Percentiles rank a stretch among this genome's conserved stretches.
phyloP scores from a whole-genome alignment of 495 filamentous ascomycete genomes.

The Podospora tetraspora region DNA sequence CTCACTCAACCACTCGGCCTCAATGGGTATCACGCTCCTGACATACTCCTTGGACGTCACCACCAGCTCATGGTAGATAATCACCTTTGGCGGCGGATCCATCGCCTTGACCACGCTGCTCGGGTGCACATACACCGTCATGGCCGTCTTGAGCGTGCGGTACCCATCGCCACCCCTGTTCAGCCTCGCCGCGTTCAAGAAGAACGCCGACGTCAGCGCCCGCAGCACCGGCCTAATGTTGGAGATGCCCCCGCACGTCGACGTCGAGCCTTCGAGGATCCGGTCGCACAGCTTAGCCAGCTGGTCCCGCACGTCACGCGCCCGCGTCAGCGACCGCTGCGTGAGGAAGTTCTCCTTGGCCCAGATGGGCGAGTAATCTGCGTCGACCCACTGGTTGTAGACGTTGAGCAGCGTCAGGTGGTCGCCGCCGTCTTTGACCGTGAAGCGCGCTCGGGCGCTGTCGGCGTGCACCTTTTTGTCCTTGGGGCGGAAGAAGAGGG shows the following conservation, averaged over 20 bases:
- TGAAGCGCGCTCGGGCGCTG: constrained; percentile 86
- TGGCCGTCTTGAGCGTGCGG: constrained; percentile 88
- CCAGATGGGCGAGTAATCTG: constrained; percentile 86
- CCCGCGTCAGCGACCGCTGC: constrained; percentile 77
- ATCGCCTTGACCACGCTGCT: constrained; percentile 73
- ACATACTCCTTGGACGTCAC: constrained; percentile 94
- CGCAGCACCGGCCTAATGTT: constrained; percentile 77
- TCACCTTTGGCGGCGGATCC: constrained; percentile 71
- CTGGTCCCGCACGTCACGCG: constrained; percentile 90
- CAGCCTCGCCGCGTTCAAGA: constrained; percentile 85
- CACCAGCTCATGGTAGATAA: constrained; percentile 89
- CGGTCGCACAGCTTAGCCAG: constrained; percentile 91
- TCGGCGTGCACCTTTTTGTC: constrained; percentile 97
- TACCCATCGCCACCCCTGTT: constrained; percentile 85
- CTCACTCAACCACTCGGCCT: constrained; percentile 81
- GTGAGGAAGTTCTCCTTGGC: constrained; percentile 91
- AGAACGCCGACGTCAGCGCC: constrained; percentile 87
- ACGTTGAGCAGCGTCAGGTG: constrained; percentile 89
- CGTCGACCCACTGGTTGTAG: constrained; percentile 95
- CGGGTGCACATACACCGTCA: constrained; percentile 87
- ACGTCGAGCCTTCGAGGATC: constrained; percentile 68
- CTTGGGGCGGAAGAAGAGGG: constrained; percentile 92
- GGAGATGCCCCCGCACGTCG: constrained; percentile 62
- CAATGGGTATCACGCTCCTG: constrained; percentile 77
- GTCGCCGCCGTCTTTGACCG: constrained; percentile 87